Conservation (phyloP, 805 yeast species). For the Teunomyces pallodes region DNA sequence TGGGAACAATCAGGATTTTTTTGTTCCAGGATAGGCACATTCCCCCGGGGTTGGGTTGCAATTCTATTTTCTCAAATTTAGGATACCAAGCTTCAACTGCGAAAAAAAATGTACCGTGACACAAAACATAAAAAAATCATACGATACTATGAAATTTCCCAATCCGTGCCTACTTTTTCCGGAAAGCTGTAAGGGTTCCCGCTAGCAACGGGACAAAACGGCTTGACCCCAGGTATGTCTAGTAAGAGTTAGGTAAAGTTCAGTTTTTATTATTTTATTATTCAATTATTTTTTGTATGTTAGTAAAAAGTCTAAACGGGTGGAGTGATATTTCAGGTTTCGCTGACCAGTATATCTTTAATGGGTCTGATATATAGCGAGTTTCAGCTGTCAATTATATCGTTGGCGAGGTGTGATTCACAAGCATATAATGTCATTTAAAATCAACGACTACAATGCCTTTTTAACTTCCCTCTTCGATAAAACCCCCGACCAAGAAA, state of each 20-base stretch:
- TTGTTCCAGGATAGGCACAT: not conserved
- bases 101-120: conserved; percentile 1
- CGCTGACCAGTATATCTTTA: conserved; percentile 2
- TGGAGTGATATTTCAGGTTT: conserved; percentile 3
- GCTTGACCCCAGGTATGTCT: not conserved
- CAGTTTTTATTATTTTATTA: not conserved
- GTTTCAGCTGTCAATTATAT: not conserved
- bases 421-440: conserved; percentile 21
- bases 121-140: conserved; percentile 1
- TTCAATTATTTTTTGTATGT: not conserved
- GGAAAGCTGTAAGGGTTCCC: not conserved
- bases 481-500: conserved; percentile 10
- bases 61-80: not conserved
- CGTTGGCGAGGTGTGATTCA: not conserved
- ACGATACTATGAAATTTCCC: conserved; percentile 1
- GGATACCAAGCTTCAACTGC: not conserved
- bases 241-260: not conserved
- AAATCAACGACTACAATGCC: conserved; percentile 28
- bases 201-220: not conserved
- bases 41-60: not conserved
- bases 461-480: conserved; percentile 25
- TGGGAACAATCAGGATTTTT: not conserved
- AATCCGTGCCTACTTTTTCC: not conserved
- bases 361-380: conserved; percentile 4
- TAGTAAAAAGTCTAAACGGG: conserved; percentile 1